phyloP scores from a whole-genome alignment of 257 asterid genomes.

The Przewalskia tangutica region DNA sequence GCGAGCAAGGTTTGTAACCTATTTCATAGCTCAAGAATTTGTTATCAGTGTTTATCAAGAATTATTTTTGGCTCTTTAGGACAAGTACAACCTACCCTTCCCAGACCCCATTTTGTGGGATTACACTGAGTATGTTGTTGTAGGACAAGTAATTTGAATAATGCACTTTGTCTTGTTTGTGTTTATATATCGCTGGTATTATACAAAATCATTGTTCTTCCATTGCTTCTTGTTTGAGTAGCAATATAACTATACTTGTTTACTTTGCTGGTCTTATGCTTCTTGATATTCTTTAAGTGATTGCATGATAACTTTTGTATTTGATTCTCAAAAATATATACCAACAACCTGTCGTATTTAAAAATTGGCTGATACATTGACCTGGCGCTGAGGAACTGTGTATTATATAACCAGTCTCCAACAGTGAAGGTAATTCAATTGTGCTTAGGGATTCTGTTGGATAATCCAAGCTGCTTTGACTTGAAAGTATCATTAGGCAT shows the following conservation, averaged over 20 bases:
- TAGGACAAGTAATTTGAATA: background rate
- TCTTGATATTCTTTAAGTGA: background rate
- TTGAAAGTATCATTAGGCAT: background rate
- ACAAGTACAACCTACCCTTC: background rate
- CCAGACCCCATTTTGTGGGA: too few species aligned
- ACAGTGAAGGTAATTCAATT: background rate
- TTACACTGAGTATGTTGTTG: too few species aligned
- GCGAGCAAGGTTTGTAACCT: slow-evolving; percentile 55
- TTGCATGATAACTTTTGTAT: background rate
- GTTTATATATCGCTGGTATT: background rate
- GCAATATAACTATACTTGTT: background rate
- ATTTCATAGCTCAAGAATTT: background rate
- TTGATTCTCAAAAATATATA: background rate
- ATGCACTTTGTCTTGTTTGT: background rate
- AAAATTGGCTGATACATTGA: background rate
- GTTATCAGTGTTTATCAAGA: background rate
- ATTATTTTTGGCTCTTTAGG: background rate
- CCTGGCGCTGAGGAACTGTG: background rate
- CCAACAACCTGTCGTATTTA: background rate
- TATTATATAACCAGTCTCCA: background rate
- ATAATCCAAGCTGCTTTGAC: background rate
- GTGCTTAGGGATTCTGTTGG: background rate
- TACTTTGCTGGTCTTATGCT: background rate
- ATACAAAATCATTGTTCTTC: background rate
- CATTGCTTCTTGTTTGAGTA: background rate